Conservation (phyloP, 75 land plant species). For the Pseudotsuga menziesii region DNA sequence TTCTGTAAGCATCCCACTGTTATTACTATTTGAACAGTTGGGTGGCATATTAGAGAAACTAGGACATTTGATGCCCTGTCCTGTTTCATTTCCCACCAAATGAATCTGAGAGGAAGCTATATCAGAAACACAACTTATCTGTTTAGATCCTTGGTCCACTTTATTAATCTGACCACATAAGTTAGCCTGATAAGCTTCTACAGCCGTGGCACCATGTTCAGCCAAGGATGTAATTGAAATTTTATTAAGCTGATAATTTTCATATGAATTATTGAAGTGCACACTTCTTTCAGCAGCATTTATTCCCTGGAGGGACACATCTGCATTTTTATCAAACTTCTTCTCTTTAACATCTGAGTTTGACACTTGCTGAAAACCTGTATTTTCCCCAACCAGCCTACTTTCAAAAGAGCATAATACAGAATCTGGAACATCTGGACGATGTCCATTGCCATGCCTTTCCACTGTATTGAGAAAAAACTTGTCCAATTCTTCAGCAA, state of each 20-base stretch:
- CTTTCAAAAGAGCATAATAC: background rate
- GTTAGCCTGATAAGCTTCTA: background rate
- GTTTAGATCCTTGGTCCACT: background rate
- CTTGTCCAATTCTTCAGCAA: constrained; percentile 45
- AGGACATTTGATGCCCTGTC: background rate
- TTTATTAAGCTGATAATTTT: background rate
- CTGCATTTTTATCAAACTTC: background rate
- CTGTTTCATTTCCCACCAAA: constrained; percentile 6
- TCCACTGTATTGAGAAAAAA: constrained; percentile 79
- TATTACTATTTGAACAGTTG: background rate
- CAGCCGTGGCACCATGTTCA: background rate
- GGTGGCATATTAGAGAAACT: background rate
- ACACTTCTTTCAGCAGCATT: background rate
- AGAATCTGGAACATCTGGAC: constrained; percentile 76
- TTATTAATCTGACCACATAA: background rate
- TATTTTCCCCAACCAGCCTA: background rate
- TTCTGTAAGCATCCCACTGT: background rate
- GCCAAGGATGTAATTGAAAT: background rate
- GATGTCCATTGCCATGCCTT: constrained; percentile 74
- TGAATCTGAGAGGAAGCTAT: background rate
- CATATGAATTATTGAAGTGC: constrained; percentile 1
- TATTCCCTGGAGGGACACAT: background rate
- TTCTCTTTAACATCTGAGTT: background rate
- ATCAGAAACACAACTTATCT: background rate
- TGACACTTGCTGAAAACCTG: background rate